Base-by-base conservation (phyloP, 805 yeast genomes). In the Danielozyma ontarioensis region DNA sequence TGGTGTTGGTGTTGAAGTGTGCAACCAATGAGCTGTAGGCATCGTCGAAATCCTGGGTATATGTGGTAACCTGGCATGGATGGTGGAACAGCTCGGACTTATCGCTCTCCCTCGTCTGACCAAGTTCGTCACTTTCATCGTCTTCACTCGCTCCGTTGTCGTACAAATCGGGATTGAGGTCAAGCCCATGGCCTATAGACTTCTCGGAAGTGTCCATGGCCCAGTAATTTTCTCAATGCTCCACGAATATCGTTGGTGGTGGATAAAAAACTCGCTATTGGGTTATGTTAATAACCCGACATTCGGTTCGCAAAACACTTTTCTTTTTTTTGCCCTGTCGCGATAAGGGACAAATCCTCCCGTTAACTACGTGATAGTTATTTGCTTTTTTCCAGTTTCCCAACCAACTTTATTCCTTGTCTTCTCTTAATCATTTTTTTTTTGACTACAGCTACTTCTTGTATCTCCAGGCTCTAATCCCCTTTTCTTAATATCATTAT, bases 161-260 rank as follows among this genome's bases (percentile, higher is more conserved):
- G 28, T 59, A 57, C 33, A 64, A 42, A 8, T 58, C 69, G 1
- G 70, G 71, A 39, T 66, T 65, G 37, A 66, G 49, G 30, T 64
- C 69, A 25, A 66, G 41, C 30, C 54, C 55, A n/a, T 35, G 44
- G n/a, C 46, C 25, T 14, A 39, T 34, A 12, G 41, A 25, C 7
- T 36, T 35, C n/a, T 17, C 7, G 14, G 29, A 19, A 6, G 29
- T 17, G 16, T 11, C 10, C 5, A 17, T 13, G n/a, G 29, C 18
- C 7, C 7, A 14, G n/a, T 6, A 15, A 17, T 6, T 8, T 7
- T 11, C 8, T 27, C 18, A 19, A 19, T 13, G 29, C 17, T 13
- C 8, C 18, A 13, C 8, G 17, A n/a, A n/a, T n/a, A n/a, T n/a
- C n/a, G n/a, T n/a, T n/a, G n/a, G n/a, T n/a, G n/a, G n/a, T n/a